phyloP scores from a whole-genome alignment of 2,329 filamentous ascomycete species.

The Huntiella moniliformis region DNA sequence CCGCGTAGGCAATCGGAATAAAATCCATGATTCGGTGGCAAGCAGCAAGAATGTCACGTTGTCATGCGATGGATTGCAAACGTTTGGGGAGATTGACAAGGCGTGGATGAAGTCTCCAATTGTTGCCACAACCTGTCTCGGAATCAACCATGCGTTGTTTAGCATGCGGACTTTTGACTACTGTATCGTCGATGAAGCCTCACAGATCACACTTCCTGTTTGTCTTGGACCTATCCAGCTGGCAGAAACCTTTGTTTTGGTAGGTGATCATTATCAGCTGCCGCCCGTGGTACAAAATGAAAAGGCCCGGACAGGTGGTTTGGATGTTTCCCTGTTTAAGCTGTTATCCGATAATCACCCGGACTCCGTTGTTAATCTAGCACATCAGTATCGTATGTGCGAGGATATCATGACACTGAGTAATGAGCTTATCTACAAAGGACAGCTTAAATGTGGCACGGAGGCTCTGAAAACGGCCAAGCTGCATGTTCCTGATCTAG shows the following conservation, averaged over 20 bases:
- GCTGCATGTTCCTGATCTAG: constrained; percentile 48
- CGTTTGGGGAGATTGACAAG: constrained; percentile 65
- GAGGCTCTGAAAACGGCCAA: constrained; percentile 50
- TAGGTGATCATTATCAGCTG: constrained; percentile 91
- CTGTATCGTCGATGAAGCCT: constrained; percentile 95
- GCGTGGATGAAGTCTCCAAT: constrained; percentile 75
- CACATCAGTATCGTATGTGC: constrained; percentile 97
- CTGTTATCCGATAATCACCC: constrained; percentile 79
- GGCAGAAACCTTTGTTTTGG: constrained; percentile 80
- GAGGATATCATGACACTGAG: constrained; percentile 90
- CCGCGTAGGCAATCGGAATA: constrained; percentile 67
- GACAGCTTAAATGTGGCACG: constrained; percentile 74
- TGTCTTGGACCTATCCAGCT: constrained; percentile 87
- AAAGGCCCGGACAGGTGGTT: constrained; percentile 62
- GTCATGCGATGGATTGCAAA: constrained; percentile 51
- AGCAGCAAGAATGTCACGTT: constrained; percentile 37
- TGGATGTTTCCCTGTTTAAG: constrained; percentile 90
- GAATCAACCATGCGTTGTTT: constrained; percentile 78
- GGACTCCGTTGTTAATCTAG: constrained; percentile 70
- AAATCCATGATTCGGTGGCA: constrained; percentile 74
- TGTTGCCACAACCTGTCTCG: constrained; percentile 86
- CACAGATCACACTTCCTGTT: constrained; percentile 88
- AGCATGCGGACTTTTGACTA: constrained; percentile 84
- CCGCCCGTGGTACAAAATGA: constrained; percentile 89
- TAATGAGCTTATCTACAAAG: constrained; percentile 85